phyloP scores from a whole-genome alignment of 1,284 basidiomycete genomes.

The Apiotrichum akiyoshidainum region DNA sequence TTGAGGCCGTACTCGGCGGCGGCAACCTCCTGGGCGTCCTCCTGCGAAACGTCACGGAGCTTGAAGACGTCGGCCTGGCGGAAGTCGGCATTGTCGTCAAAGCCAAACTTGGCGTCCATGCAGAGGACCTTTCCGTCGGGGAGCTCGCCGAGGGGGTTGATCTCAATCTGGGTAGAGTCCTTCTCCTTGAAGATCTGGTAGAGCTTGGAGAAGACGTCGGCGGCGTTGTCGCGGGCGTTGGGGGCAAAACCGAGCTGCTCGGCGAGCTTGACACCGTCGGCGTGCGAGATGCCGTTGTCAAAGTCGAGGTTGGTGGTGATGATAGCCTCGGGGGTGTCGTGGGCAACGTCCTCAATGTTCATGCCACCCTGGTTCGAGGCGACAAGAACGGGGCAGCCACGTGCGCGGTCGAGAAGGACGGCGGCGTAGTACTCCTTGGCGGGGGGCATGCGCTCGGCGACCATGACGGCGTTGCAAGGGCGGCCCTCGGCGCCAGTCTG shows the following conservation, averaged over 20 bases:
- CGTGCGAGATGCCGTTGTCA: constrained; percentile 72
- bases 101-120: constrained; percentile 99
- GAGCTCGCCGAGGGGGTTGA: constrained; percentile 97
- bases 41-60: constrained; percentile 88
- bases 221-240: constrained; percentile 72
- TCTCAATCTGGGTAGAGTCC: constrained; percentile 99
- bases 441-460: constrained; percentile 90
- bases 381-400: constrained; percentile 87
- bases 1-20: constrained; percentile 82
- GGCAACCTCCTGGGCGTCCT: constrained; percentile 94
- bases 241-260: constrained; percentile 84
- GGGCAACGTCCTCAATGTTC: constrained; percentile 99
- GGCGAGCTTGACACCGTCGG: constrained; percentile 73
- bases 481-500: constrained; percentile 93
- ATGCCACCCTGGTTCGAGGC: constrained; percentile 91
- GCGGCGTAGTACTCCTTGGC: constrained; percentile 98
- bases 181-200: constrained; percentile 98
- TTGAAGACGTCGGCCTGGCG: constrained; percentile 87
- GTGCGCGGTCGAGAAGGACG: constrained; percentile 88
- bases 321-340: constrained; percentile 90
- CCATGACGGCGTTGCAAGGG: constrained; percentile 97
- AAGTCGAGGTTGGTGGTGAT: constrained; percentile 93
- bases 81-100: constrained; percentile 99
- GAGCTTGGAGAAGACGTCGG: constrained; percentile 89
- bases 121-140: constrained; percentile 90